Percentiles rank a stretch among this genome's conserved stretches.
phyloP scores from a whole-genome alignment of 176 grass and related monocot species.

The Aegilops sharonensis region DNA sequence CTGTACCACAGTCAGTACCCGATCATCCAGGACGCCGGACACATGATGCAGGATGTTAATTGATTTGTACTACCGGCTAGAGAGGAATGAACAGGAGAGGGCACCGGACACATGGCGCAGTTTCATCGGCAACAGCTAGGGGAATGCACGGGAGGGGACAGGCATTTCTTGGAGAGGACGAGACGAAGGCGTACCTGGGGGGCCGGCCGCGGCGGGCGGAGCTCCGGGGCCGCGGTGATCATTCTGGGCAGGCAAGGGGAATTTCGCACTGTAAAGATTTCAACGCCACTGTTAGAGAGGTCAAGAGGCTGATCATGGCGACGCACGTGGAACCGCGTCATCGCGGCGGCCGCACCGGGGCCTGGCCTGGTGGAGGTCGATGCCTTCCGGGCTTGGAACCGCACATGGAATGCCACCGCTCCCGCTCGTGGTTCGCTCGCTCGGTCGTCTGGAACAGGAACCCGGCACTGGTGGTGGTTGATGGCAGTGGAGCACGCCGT shows the following conservation, averaged over 20 bases:
- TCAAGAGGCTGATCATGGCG: not conserved
- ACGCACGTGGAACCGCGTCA: not conserved
- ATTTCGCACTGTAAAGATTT: constrained; percentile 10
- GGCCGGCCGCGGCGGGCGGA: not conserved
- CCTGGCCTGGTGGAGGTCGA: not conserved
- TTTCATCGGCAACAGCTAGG: not conserved
- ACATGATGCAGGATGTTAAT: not conserved
- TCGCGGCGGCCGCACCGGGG: not conserved
- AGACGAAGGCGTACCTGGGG: not conserved
- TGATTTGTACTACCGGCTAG: not conserved
- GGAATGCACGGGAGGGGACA: not conserved
- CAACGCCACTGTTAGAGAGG: constrained; percentile 18
- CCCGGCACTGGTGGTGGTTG: not conserved
- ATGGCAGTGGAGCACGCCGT: not conserved
- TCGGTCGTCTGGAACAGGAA: constrained; percentile 3
- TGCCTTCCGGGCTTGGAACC: not conserved
- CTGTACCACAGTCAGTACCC: constrained; percentile 14
- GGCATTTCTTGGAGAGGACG: not conserved
- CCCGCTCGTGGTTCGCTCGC: not conserved
- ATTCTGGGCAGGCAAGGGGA: not conserved
- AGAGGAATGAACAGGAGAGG: constrained; percentile 16
- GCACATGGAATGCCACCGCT: constrained; percentile 26
- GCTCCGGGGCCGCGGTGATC: not conserved
- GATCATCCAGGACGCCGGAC: constrained; percentile 6
- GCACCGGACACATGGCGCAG: not conserved